Percentiles rank a stretch among this genome's conserved stretches.
These are phyloP conservation scores for Cenchrus americanus DNA, from an alignment of 176 grass and related monocot species.

Conservation along the genomic window DNA sequence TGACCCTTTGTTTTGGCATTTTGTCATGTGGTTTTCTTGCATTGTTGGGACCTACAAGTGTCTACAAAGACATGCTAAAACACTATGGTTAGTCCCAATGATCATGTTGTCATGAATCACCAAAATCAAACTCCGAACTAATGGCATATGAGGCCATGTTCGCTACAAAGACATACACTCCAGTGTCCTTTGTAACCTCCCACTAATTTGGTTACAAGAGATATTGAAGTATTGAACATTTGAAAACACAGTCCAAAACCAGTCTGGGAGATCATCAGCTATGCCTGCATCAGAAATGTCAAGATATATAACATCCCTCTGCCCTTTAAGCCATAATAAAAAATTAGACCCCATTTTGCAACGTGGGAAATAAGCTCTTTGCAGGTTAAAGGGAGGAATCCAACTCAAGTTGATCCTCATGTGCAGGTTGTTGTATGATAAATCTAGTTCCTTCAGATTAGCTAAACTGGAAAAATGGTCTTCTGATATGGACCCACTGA, in stretches of 20 bases:
- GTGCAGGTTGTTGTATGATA: background rate
- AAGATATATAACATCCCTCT: background rate
- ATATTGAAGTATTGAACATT: background rate
- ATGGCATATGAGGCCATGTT: too few relatives aligned
- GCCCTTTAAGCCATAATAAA: constrained; percentile 23
- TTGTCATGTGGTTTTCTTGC: too few relatives aligned
- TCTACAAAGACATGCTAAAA: too few relatives aligned
- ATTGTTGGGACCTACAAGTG: too few relatives aligned
- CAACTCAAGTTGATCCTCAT: constrained; percentile 16
- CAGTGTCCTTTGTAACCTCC: background rate
- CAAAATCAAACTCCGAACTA: too few relatives aligned
- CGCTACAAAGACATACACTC: constrained; percentile 16
- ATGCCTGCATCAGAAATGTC: constrained; percentile 30
- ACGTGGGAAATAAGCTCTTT: background rate
- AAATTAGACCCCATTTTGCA: constrained; percentile 22
- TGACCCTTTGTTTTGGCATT: too few relatives aligned
- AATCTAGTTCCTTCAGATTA: background rate
- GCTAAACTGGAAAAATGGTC: background rate
- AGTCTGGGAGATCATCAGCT: constrained; percentile 15
- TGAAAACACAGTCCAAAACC: constrained; percentile 39
- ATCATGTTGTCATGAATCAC: too few relatives aligned
- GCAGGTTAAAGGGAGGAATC: background rate
- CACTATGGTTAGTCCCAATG: too few relatives aligned
- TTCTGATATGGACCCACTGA: background rate
- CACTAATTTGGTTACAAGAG: constrained; percentile 40